A percentile compares a stretch with the other conserved stretches of the same genome.
Conservation (phyloP, 129 eudicot genomes). For the Escallonia rubra region DNA sequence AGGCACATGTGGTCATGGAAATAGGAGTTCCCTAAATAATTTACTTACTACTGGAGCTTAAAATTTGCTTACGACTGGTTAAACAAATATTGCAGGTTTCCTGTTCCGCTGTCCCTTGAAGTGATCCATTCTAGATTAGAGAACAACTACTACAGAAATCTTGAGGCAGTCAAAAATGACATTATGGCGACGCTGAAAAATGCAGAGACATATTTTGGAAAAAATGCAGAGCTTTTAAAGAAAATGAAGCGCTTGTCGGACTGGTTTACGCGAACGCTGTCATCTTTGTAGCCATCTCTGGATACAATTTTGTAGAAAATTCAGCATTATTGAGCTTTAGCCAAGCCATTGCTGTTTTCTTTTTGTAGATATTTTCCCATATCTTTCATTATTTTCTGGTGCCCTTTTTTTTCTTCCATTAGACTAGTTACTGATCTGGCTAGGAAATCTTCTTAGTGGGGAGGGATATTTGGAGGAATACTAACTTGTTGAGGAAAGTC, state of each 20-base stretch:
- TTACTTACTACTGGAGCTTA: too few relatives aligned
- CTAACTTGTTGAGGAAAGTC: constrained; percentile 9
- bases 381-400: not conserved
- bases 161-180: constrained; percentile 82
- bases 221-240: constrained; percentile 36
- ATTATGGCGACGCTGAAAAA: constrained; percentile 62
- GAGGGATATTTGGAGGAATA: constrained; percentile 5
- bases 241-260: constrained; percentile 63
- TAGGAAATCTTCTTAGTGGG: too few relatives aligned
- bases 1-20: too few relatives aligned
- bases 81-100: constrained; percentile 46
- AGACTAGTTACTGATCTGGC: too few relatives aligned
- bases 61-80: not conserved
- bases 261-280: constrained; percentile 59
- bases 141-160: constrained; percentile 76
- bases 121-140: constrained; percentile 62
- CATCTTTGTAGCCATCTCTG: constrained; percentile 34
- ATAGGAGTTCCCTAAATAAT: too few relatives aligned
- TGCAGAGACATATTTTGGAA: constrained; percentile 46
- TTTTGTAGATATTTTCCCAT: constrained; percentile 16
- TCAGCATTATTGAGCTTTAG: constrained; percentile 4
- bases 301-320: constrained; percentile 66
- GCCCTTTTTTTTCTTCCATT: too few relatives aligned
- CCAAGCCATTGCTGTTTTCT: not conserved
- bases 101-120: constrained; percentile 81